These are phyloP conservation scores for Amauroascus verrucosus DNA, from an alignment of 2,329 filamentous ascomycete species.

Conservation along the genomic window DNA sequence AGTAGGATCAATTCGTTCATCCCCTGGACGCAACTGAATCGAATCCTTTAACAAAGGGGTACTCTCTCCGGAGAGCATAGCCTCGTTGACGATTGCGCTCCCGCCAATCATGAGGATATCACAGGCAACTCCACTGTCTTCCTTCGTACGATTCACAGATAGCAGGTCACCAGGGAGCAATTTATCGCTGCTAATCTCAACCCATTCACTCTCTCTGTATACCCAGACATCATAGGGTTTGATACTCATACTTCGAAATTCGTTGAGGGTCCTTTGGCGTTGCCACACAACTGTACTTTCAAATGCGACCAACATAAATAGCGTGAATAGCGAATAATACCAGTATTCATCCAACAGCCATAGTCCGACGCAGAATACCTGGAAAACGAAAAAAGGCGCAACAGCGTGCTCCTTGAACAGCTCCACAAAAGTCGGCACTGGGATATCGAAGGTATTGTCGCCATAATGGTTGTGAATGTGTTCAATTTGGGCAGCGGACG, in stretches of 20 bases:
- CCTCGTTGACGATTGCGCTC: slow-evolving; percentile 95
- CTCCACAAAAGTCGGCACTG: slow-evolving; percentile 88
- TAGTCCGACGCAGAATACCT: slow-evolving; percentile 93
- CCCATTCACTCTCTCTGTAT: slow-evolving; percentile 78
- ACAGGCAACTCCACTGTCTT: slow-evolving; percentile 92
- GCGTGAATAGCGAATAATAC: slow-evolving; percentile 98
- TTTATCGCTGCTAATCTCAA: slow-evolving; percentile 78
- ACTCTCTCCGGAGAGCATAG: slow-evolving; percentile 97
- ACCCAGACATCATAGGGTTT: slow-evolving; percentile 95
- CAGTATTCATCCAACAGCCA: slow-evolving; percentile 99
- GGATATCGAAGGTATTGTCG: slow-evolving; percentile 92
- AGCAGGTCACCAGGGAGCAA: slow-evolving; percentile 88
- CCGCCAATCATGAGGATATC: slow-evolving; percentile 95
- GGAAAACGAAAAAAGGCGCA: slow-evolving; percentile 97
- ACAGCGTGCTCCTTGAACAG: slow-evolving; percentile 98
- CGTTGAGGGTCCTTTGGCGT: slow-evolving; percentile 83
- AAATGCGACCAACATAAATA: slow-evolving; percentile 96
- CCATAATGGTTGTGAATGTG: slow-evolving; percentile 87
- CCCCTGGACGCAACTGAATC: slow-evolving; percentile 72
- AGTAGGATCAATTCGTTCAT: slow-evolving; percentile 73
- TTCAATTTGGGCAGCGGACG: slow-evolving; percentile 62
- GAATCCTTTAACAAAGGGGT: slow-evolving; percentile 96
- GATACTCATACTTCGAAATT: slow-evolving; percentile 99
- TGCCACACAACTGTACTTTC: slow-evolving; percentile 99
- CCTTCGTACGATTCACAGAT: slow-evolving; percentile 86